Percentiles rank a stretch among this genome's conserved stretches.
Evolutionary conservation across 441 rosid genomes (phyloP).

Genomic region (Erysimum pusillum): DNA sequence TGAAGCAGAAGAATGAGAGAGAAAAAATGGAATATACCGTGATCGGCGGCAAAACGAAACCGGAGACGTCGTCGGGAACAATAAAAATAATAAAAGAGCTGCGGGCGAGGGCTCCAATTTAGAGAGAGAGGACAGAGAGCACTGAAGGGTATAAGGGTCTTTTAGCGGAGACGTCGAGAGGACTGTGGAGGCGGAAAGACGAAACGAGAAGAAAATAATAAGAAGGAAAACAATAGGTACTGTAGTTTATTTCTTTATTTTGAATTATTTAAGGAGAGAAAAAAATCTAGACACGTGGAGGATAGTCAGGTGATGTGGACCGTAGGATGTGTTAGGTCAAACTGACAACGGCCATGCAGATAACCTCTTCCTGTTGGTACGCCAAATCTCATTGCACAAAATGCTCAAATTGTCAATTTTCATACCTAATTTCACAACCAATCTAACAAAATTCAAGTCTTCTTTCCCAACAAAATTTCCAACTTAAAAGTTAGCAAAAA

Average conservation of each 20-base stretch:
- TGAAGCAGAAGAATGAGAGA: conserved; percentile 7
- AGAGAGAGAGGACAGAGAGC: conserved; percentile 12
- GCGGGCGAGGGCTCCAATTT: conserved; percentile 15
- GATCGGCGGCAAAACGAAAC: conserved; percentile 37
- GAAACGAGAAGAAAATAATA: neutral
- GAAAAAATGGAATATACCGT: conserved; percentile 18
- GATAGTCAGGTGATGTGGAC: conserved; percentile 24
- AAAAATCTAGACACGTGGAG: conserved; percentile 42
- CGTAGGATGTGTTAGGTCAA: conserved; percentile 39
- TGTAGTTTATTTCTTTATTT: neutral
- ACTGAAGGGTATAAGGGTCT: conserved; percentile 34
- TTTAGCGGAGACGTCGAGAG: conserved; percentile 51
- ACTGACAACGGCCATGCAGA: conserved; percentile 45
- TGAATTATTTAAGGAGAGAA: neutral
- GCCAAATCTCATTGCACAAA: conserved; percentile 42
- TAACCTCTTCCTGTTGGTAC: conserved; percentile 37
- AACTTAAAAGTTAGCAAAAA: neutral
- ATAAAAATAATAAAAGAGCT: neutral
- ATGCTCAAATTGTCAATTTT: conserved; percentile 12
- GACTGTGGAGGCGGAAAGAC: conserved; percentile 38
- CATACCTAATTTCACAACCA: conserved; percentile 42
- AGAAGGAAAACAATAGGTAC: neutral
- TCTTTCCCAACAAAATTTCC: neutral
- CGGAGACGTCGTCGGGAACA: conserved; percentile 10
- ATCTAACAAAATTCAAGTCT: neutral